Conservation (phyloP, 208 protist genomes). For the Crithidia mellificae region DNA sequence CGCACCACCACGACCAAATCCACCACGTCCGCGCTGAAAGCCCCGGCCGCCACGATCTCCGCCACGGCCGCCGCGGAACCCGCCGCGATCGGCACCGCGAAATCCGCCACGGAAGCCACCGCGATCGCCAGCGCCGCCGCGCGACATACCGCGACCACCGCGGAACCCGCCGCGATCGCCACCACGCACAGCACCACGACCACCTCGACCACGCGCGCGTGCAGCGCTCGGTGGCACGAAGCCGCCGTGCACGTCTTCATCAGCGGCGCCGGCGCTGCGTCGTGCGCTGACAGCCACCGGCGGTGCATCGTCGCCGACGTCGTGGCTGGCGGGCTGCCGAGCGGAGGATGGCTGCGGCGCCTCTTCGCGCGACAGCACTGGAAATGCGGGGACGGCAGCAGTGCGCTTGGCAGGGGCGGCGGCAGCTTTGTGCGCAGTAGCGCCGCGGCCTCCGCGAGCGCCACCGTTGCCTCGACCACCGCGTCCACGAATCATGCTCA, state of each 20-base stretch:
- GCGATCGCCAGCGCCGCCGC: constrained; percentile 15
- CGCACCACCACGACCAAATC: not conserved
- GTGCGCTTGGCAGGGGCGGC: constrained; percentile 24
- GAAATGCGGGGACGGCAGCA: constrained; percentile 31
- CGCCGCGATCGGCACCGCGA: constrained; percentile 5
- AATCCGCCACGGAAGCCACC: not conserved
- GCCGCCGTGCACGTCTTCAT: constrained; percentile 4
- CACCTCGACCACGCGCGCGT: constrained; percentile 9
- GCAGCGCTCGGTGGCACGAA: constrained; percentile 20
- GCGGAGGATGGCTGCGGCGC: not conserved
- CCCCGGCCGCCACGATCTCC: not conserved
- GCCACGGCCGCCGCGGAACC: constrained; percentile 4
- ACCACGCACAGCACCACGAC: not conserved
- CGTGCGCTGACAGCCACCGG: constrained; percentile 42
- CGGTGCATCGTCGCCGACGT: constrained; percentile 41
- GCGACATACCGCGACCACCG: not conserved
- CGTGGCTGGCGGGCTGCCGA: not conserved
- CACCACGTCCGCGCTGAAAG: not conserved
- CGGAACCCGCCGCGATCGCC: constrained; percentile 10
- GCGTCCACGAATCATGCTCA: constrained; percentile 28
- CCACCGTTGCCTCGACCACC: constrained; percentile 34
- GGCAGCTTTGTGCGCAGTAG: constrained; percentile 8
- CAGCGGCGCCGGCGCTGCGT: constrained; percentile 6
- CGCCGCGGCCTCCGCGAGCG: constrained; percentile 9
- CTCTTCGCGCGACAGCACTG: constrained; percentile 29